Conservation (phyloP, 345 rosid genomes). For the Eucalyptus sideroxylon region DNA sequence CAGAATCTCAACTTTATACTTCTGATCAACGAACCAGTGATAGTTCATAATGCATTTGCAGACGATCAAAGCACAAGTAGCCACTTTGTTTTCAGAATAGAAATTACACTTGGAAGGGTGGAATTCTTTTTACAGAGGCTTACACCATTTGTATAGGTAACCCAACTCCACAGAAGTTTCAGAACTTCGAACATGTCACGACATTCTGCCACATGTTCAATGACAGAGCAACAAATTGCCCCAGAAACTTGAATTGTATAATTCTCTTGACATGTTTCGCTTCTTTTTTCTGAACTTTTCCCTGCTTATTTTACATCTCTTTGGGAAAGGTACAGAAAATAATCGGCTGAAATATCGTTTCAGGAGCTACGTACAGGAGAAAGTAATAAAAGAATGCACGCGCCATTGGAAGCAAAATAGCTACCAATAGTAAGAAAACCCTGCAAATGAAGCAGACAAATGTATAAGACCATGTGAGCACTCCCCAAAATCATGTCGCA, state of each 20-base stretch:
- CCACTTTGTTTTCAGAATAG: background rate
- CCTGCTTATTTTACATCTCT: conserved; percentile 36
- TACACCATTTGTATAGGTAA: background rate
- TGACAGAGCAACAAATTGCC: background rate
- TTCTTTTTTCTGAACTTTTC: conserved; percentile 1
- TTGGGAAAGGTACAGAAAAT: conserved; percentile 4
- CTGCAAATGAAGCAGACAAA: conserved; percentile 11
- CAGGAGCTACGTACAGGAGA: conserved; percentile 32
- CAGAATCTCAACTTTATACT: background rate
- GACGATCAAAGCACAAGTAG: background rate
- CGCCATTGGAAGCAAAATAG: background rate
- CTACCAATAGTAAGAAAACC: background rate
- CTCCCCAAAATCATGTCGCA: background rate
- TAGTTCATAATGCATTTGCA: background rate
- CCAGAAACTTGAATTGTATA: background rate
- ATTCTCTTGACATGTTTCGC: background rate
- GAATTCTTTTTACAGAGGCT: background rate
- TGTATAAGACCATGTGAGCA: background rate
- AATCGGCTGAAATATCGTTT: conserved; percentile 13
- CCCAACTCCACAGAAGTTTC: background rate
- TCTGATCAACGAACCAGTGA: background rate
- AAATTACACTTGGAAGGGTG: background rate
- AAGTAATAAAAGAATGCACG: conserved; percentile 43
- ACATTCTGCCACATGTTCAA: background rate
- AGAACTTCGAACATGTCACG: background rate